Percentiles rank a stretch among this genome's conserved stretches.
Evolutionary conservation across 2,329 filamentous ascomycete genomes (phyloP).

Genomic region (Sporothrix variecibatus): DNA sequence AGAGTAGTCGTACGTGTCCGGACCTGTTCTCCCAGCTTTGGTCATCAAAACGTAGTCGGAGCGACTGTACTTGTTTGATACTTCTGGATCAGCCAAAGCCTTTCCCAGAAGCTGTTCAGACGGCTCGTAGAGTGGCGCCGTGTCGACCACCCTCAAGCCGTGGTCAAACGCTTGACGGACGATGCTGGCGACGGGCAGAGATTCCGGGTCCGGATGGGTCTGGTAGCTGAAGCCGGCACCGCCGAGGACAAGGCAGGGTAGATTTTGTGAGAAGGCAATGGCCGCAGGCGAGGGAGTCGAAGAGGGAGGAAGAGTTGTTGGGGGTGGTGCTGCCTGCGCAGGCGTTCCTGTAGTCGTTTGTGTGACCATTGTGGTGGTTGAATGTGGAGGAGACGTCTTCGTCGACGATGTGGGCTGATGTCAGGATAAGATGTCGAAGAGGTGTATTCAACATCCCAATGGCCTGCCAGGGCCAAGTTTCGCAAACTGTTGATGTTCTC

Average conservation of each 20-base stretch:
- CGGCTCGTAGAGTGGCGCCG: slow-evolving; percentile 19
- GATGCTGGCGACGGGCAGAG: slow-evolving; percentile 19
- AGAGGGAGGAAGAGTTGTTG: background rate
- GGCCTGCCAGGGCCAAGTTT: background rate
- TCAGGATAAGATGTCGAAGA: background rate
- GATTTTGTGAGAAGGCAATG: background rate
- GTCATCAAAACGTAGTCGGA: slow-evolving; percentile 23
- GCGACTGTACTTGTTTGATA: slow-evolving; percentile 20
- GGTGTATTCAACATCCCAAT: background rate
- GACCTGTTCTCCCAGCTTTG: slow-evolving; percentile 14
- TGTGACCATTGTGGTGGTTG: background rate
- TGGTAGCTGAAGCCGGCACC: slow-evolving; percentile 22
- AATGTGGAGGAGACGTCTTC: background rate
- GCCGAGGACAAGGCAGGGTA: slow-evolving; percentile 41
- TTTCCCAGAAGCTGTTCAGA: slow-evolving; percentile 22
- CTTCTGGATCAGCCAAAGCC: background rate
- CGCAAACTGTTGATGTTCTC: background rate
- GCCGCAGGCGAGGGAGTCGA: background rate
- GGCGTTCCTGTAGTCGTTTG: background rate
- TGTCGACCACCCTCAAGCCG: slow-evolving; percentile 20
- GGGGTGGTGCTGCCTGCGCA: background rate
- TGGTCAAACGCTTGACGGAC: slow-evolving; percentile 18
- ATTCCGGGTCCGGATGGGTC: slow-evolving; percentile 19
- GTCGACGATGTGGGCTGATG: background rate
- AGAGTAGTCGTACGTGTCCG: slow-evolving; percentile 18